Evolutionary conservation across 2,329 filamentous ascomycete species (phyloP).

Genomic region (Fusarium sp.): DNA sequence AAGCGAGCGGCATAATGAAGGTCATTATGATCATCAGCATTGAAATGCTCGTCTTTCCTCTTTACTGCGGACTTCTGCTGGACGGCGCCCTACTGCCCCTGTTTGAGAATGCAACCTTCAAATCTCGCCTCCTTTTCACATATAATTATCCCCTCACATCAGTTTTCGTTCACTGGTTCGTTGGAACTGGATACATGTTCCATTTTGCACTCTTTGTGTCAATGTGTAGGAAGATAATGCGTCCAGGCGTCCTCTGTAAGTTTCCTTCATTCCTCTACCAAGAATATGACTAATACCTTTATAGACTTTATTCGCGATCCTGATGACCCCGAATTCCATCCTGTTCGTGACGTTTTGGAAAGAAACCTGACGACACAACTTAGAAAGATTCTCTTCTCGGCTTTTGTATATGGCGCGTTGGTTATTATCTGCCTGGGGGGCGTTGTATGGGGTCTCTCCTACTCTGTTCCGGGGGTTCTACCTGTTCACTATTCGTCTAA

Average conservation of each 20-base stretch:
- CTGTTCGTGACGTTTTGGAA: slow-evolving; percentile 94
- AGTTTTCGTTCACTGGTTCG: slow-evolving; percentile 97
- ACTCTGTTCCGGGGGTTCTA: slow-evolving; percentile 73
- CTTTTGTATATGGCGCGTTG: slow-evolving; percentile 91
- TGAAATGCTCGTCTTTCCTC: slow-evolving; percentile 96
- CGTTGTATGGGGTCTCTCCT: slow-evolving; percentile 90
- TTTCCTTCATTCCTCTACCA: slow-evolving; percentile 29
- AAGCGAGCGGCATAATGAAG: slow-evolving; percentile 96
- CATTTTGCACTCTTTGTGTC: slow-evolving; percentile 98
- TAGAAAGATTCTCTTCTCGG: slow-evolving; percentile 95
- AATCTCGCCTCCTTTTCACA: slow-evolving; percentile 81
- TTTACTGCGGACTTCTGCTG: slow-evolving; percentile 93
- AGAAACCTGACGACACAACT: slow-evolving; percentile 91
- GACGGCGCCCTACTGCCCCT: slow-evolving; percentile 89
- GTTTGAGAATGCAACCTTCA: slow-evolving; percentile 82
- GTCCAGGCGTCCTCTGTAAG: slow-evolving; percentile 90
- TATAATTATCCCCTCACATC: slow-evolving; percentile 84
- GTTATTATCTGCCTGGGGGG: slow-evolving; percentile 94
- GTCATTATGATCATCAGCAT: slow-evolving; percentile 98
- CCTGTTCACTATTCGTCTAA: slow-evolving; percentile 95
- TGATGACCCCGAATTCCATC: slow-evolving; percentile 97
- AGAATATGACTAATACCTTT: slow-evolving; percentile 19
- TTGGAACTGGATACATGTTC: slow-evolving; percentile 99
- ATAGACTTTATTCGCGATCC: slow-evolving; percentile 95
- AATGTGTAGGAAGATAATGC: slow-evolving; percentile 98